Evolutionary conservation across 495 filamentous ascomycete genomes (phyloP).

Genomic region (Trypethelium eluteriae): DNA sequence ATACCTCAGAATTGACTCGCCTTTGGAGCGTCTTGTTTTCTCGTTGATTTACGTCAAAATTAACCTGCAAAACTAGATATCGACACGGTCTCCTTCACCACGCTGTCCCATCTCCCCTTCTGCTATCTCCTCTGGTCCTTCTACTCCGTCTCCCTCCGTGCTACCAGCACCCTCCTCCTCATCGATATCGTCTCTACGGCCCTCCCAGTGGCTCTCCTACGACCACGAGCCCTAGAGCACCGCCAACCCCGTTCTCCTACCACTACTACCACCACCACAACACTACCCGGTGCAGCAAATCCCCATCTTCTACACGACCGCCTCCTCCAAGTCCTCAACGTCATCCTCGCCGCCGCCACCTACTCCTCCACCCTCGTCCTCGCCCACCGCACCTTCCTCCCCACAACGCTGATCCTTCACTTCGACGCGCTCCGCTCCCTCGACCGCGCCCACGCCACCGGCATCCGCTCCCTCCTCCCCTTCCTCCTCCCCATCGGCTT

Average conservation of each 20-base stretch:
- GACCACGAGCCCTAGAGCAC: slow-evolving; percentile 55
- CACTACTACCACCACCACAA: slow-evolving; percentile 35
- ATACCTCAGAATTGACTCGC: neutral
- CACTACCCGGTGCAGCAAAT: slow-evolving; percentile 35
- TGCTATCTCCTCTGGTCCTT: slow-evolving; percentile 64
- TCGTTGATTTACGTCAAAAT: neutral
- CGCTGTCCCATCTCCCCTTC: slow-evolving; percentile 63
- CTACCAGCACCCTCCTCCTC: slow-evolving; percentile 47
- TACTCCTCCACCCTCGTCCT: slow-evolving; percentile 59
- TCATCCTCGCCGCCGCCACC: slow-evolving; percentile 56
- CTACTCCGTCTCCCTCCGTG: slow-evolving; percentile 56
- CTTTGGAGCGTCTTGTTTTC: neutral
- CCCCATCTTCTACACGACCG: slow-evolving; percentile 61
- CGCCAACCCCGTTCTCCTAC: slow-evolving; percentile 43
- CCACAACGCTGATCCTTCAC: slow-evolving; percentile 56
- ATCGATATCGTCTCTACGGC: slow-evolving; percentile 60
- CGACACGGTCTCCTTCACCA: slow-evolving; percentile 59
- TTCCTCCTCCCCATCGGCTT: slow-evolving; percentile 57
- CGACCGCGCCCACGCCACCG: slow-evolving; percentile 51
- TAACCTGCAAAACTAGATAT: slow-evolving; percentile 41
- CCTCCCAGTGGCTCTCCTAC: slow-evolving; percentile 63
- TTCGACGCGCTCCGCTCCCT: slow-evolving; percentile 63
- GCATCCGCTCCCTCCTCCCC: slow-evolving; percentile 43
- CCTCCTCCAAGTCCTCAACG: slow-evolving; percentile 53
- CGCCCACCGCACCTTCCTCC: slow-evolving; percentile 58